Base-by-base conservation (phyloP, 306 rosid species). In the Vachellia pachyceras region DNA sequence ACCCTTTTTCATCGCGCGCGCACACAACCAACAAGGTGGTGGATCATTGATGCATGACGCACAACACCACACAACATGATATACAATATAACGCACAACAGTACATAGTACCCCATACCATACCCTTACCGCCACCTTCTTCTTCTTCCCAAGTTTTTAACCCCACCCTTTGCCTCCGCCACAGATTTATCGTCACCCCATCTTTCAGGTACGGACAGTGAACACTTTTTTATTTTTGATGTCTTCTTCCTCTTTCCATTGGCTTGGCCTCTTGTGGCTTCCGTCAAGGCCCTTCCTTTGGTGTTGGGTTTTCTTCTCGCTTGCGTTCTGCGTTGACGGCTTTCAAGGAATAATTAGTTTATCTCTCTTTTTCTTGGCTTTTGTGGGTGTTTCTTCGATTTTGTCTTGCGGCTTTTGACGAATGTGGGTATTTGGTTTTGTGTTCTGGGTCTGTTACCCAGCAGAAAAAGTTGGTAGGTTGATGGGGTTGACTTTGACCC, bases 401-500 rank as follows among this genome's bases (percentile, higher is more conserved):
- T 67, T 74, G 72, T 63, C 18, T 82, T 54, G 49, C 41, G 69
- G 68, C 20, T 72, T 73, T 4, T 82, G 15, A 12, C 58, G 37
- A 64, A 78, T 69, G 74, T 10, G n/a, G 61, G 82, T 55, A 25
- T 79, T 72, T 81, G 77, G 83, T 80, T 72, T 72, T 85, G 41
- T 82, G 87, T 80, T 76, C 61, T 73, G 18, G 78, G 36, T 29
- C 49, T 81, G 36, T 78, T 77, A 25, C 69, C 75, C 57, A 35
- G 77, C 33, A 29, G 85, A 88, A 88, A 88, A 94, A 86, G 98
- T 90, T 94, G 97, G 97, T 94, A 85, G 97, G 90, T 92, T 91
- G 86, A 79, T 81, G 82, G 85, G 80, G 97, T 94, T 94, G 97
- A 88, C 98, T 94, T 89, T 76, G 77, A 84, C 79, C 63, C 17